These are phyloP conservation scores for Ogataea naganishii DNA, from an alignment of 805 yeast genomes.

Conservation along the genomic window DNA sequence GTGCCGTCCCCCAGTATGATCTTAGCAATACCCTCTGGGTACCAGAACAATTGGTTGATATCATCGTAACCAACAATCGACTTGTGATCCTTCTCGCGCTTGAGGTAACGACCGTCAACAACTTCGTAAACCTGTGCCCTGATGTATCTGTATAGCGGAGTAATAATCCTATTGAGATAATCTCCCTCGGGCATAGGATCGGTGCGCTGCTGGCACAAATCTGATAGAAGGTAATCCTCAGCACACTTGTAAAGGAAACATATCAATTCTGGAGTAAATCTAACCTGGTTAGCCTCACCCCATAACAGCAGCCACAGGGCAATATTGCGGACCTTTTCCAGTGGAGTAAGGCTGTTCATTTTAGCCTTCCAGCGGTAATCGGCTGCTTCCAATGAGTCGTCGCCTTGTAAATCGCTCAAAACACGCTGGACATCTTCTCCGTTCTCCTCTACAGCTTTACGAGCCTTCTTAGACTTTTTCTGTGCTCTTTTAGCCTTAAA, in stretches of 20 bases:
- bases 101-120: conserved; percentile 71
- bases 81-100: conserved; percentile 81
- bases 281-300: conserved; percentile 92
- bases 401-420: conserved; percentile 66
- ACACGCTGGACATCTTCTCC: conserved; percentile 54
- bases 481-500: conserved; percentile 76
- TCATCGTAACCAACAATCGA: conserved; percentile 90
- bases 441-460: conserved; percentile 57
- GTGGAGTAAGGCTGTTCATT: conserved; percentile 64
- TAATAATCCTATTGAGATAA: conserved; percentile 81
- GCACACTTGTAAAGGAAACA: conserved; percentile 96
- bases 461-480: conserved; percentile 72
- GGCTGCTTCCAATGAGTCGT: conserved; percentile 78
- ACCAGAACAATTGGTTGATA: conserved; percentile 98
- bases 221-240: conserved; percentile 78
- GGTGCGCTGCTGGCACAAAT: conserved; percentile 80
- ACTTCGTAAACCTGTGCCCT: conserved; percentile 79
- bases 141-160: conserved; percentile 78
- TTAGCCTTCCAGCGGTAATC: conserved; percentile 76
- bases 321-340: conserved; percentile 72
- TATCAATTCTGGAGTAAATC: conserved; percentile 84
- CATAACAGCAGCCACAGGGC: conserved; percentile 68
- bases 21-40: conserved; percentile 96
- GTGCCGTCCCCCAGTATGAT: conserved; percentile 89
- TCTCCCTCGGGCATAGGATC: conserved; percentile 88